Percentiles rank a stretch among this genome's conserved stretches.
Evolutionary conservation across 257 asterid species (phyloP).

Genomic region (Nicotiana knightiana): DNA sequence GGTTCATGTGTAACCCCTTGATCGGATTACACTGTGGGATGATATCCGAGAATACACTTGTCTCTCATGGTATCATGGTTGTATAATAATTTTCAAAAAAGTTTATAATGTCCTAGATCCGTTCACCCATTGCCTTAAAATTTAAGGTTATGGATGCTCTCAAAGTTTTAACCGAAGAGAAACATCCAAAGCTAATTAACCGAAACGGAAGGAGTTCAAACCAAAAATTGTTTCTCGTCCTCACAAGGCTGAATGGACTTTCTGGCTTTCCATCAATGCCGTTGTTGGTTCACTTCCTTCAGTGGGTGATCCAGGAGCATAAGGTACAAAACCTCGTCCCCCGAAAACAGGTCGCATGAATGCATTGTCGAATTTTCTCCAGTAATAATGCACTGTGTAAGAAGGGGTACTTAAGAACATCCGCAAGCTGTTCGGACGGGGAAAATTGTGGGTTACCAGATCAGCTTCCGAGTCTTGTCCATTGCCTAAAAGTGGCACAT

Average conservation of each 20-base stretch:
- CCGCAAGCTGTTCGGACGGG: constrained; percentile 66
- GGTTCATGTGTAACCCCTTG: no score
- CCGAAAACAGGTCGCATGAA: constrained; percentile 96
- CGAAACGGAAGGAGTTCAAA: background rate
- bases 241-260: background rate
- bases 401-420: constrained; percentile 70
- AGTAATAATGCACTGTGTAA: constrained; percentile 72
- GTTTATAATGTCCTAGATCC: background rate
- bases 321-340: constrained; percentile 89
- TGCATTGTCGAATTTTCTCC: constrained; percentile 85
- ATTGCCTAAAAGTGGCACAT: constrained; percentile 47
- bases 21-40: no score
- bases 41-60: no score
- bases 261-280: constrained; percentile 23
- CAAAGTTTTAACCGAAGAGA: background rate
- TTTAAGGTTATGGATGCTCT: no score
- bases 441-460: constrained; percentile 23
- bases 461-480: constrained; percentile 36
- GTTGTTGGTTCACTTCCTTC: constrained; percentile 33
- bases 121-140: background rate
- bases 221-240: background rate
- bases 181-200: background rate
- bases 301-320: constrained; percentile 71
- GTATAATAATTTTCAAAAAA: no score
- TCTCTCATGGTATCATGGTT: no score